phyloP scores from a whole-genome alignment of 345 rosid species.

The Eucalyptus paniculata region DNA sequence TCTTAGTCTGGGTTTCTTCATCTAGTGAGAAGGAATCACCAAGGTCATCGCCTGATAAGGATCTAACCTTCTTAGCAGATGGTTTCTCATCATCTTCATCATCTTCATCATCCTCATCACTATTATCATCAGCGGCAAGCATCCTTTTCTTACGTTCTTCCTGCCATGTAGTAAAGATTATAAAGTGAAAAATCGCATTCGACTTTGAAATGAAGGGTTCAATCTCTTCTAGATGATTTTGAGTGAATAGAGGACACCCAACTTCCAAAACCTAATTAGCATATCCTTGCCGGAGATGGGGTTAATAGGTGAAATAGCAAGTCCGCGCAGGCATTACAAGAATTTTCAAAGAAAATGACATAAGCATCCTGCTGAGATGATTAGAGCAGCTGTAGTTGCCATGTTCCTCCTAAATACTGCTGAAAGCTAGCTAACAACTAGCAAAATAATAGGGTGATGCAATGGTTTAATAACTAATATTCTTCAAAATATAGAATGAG shows the following conservation, averaged over 20 bases:
- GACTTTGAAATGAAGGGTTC: not conserved
- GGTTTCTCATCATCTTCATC: constrained; percentile 35
- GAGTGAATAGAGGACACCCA: not conserved
- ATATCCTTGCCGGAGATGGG: not conserved
- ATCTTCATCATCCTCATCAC: constrained; percentile 67
- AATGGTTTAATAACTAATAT: not conserved
- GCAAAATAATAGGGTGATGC: not conserved
- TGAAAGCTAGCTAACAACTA: not conserved
- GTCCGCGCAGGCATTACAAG: not conserved
- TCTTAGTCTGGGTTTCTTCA: constrained; percentile 34
- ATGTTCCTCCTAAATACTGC: not conserved
- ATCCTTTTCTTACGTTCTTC: constrained; percentile 80
- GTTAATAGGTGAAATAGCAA: not conserved
- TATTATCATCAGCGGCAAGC: constrained; percentile 54
- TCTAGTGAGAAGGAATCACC: constrained; percentile 77
- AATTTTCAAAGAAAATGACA: not conserved
- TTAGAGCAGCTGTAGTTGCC: not conserved
- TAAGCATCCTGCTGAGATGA: not conserved
- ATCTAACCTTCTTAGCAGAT: constrained; percentile 15
- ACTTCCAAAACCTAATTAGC: not conserved
- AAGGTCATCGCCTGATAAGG: constrained; percentile 80
- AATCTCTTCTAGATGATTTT: not conserved
- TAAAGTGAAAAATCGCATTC: not conserved
- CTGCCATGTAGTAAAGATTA: constrained; percentile 18
- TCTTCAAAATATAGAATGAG: not conserved